phyloP scores from a whole-genome alignment of 441 rosid species.

The Euphorbia schlechtendalii region DNA sequence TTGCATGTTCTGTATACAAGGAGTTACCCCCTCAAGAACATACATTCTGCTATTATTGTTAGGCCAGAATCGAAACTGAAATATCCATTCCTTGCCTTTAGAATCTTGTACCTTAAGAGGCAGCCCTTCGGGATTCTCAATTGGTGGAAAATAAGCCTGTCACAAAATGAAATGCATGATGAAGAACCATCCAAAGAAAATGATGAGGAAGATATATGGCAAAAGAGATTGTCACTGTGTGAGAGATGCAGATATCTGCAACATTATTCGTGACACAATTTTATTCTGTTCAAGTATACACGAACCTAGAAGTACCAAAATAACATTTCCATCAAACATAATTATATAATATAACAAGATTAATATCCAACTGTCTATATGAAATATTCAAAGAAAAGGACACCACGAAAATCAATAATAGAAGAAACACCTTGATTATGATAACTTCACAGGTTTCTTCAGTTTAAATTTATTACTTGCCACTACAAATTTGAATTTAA shows the following conservation, averaged over 20 bases:
- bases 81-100: constrained; percentile 93
- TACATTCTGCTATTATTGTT: constrained; percentile 91
- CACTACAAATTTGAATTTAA: too few species aligned
- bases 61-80: constrained; percentile 98
- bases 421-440: not conserved
- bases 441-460: not conserved
- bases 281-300: too few species aligned
- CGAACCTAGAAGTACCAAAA: not conserved
- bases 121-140: constrained; percentile 81
- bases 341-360: not conserved
- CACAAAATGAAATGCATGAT: constrained; percentile 14
- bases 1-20: constrained; percentile 91
- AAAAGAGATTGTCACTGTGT: not conserved
- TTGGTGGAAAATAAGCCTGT: constrained; percentile 89
- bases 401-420: not conserved
- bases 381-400: not conserved
- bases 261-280: too few species aligned
- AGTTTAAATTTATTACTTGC: too few species aligned
- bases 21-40: constrained; percentile 92
- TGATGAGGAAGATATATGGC: constrained; percentile 1
- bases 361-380: too few species aligned
- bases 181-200: constrained; percentile 15
- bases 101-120: constrained; percentile 93
- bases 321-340: not conserved
- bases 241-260: too few species aligned